Evolutionary conservation across 164 flowering plant species (phyloP).

Genomic region (Annona cherimola): DNA sequence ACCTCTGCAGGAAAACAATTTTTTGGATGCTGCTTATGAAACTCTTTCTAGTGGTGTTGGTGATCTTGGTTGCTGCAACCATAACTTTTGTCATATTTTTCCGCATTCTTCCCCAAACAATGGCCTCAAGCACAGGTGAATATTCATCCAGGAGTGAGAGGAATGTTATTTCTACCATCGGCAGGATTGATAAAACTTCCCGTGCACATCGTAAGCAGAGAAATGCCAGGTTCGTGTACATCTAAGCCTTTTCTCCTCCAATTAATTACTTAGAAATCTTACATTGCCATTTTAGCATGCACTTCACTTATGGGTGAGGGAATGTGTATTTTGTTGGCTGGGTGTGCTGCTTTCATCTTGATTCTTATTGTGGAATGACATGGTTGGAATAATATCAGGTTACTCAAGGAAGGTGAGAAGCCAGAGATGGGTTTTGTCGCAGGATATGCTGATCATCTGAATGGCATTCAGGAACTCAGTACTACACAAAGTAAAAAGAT

Average conservation of each 20-base stretch:
- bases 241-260: background rate
- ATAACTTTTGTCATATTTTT: slow-evolving; percentile 31
- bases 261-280: background rate
- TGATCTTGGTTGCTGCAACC: slow-evolving; percentile 33
- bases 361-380: background rate
- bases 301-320: background rate
- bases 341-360: background rate
- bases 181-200: slow-evolving; percentile 24
- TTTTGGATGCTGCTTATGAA: slow-evolving; percentile 53
- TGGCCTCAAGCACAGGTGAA: slow-evolving; percentile 27
- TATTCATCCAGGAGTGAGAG: slow-evolving; percentile 27
- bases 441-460: slow-evolving; percentile 23
- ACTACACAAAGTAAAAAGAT: slow-evolving; percentile 16
- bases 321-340: background rate
- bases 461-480: slow-evolving; percentile 15
- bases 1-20: slow-evolving; percentile 46
- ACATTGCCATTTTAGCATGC: background rate
- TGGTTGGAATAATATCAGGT: slow-evolving; percentile 15
- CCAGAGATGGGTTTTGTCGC: slow-evolving; percentile 18
- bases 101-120: slow-evolving; percentile 30
- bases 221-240: slow-evolving; percentile 15
- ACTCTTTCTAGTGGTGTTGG: slow-evolving; percentile 12
- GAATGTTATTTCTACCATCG: slow-evolving; percentile 17
- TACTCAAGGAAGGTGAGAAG: slow-evolving; percentile 24
- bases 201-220: slow-evolving; percentile 16